These are phyloP conservation scores for Arthrinium phaeospermum DNA, from an alignment of 2,329 filamentous ascomycete genomes.

Conservation along the genomic window DNA sequence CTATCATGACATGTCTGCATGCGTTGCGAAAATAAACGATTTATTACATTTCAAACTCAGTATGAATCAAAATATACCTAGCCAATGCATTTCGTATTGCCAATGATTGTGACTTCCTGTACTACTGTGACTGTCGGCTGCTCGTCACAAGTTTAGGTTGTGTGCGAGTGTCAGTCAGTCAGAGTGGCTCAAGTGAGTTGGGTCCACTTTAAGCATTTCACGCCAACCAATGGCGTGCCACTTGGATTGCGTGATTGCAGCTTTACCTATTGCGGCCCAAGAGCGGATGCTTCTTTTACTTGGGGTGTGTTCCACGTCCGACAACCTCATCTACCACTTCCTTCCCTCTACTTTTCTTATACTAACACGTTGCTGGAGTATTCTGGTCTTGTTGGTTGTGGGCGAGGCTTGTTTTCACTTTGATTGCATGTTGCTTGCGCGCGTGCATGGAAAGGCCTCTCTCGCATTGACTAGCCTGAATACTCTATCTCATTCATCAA, in stretches of 20 bases:
- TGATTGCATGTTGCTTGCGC: not conserved
- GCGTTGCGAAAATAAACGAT: not conserved
- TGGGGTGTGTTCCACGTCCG: not conserved
- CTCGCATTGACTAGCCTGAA: not conserved
- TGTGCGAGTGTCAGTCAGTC: not conserved
- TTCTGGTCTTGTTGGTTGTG: not conserved
- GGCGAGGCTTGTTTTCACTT: not conserved
- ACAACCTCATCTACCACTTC: not conserved
- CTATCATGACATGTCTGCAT: not conserved
- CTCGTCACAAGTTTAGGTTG: not conserved
- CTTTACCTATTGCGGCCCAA: conserved; percentile 3
- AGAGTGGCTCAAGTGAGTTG: not conserved
- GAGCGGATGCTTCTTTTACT: conserved; percentile 15
- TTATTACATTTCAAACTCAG: not conserved
- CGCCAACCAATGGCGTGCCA: conserved; percentile 1
- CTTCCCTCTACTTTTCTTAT: not conserved
- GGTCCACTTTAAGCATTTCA: not conserved
- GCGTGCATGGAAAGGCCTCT: not conserved
- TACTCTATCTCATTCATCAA: not conserved
- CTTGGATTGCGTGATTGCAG: conserved; percentile 18
- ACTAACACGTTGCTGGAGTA: not conserved
- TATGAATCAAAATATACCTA: too few relatives aligned
- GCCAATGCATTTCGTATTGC: not conserved
- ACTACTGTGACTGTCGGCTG: not conserved
- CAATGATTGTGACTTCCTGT: not conserved